Base-by-base conservation (phyloP, 805 yeast species). In the Yamadazyma takamatsuzukensis region DNA sequence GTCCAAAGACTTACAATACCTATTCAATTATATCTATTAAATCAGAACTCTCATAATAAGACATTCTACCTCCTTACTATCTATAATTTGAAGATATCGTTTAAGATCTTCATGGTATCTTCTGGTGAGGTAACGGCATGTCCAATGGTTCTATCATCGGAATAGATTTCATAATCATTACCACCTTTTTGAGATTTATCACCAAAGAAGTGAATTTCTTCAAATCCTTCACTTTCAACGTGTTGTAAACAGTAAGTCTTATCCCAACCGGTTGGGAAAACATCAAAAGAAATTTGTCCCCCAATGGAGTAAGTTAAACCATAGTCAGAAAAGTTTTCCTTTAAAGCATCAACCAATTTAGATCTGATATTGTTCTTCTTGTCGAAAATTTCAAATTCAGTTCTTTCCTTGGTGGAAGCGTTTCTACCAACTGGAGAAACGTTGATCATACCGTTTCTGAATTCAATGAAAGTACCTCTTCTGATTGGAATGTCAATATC, bases 211-310 rank as follows among this genome's bases (percentile, higher is more conserved):
- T 93, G 97, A 53, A 93, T 87, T 51, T 78, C 74, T 54, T 79
- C 73, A 71, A 89, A 93, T 46, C 83, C 79, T 66, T 90, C 96
- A 40, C 72, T 64, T 53, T 68, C 86, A 51, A 93, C 89, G 67
- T 90, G 98, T 66, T 83, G 88, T 59, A 93, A 77, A 66, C 95
- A 86, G 73, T 90, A 93, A 42, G 99, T 93, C 78, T 93, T 93
- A 69, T 93, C 99, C 99, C 99, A 93, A 57, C 99, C 98, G 44
- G 96, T 86, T 72, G 99, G 99, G 90, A 93, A 93, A 45, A 93
- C 97, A 56, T 93, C 99, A 54, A 93, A 93, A 21, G 97, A 90
- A 62, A 93, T 93, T 76, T 93, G 97, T 51, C 99, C 99, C 64
- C 99, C 99, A 47, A 93, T 93, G 39, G 98, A 93, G 76, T 83